Evolutionary conservation across 169 alveolate species (phyloP).

Genomic region (Plasmodium cynomolgi): DNA sequence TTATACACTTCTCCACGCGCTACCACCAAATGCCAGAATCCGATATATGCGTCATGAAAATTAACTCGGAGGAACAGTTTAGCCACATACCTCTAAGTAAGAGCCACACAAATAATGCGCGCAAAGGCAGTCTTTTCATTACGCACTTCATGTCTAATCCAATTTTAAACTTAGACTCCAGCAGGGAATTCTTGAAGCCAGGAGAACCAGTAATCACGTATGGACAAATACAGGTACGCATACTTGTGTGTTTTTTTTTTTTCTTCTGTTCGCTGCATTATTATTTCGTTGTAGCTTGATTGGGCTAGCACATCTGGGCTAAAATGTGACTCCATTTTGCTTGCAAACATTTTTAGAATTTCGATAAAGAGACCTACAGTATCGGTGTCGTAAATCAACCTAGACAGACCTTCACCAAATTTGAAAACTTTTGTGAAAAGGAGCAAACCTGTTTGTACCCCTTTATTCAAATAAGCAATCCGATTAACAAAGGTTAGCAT

Average conservation of each 20-base stretch:
- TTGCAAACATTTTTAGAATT: conserved; percentile 9
- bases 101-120: neutral
- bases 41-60: conserved; percentile 66
- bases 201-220: conserved; percentile 62
- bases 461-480: conserved; percentile 65
- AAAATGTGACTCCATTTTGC: neutral
- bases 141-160: neutral
- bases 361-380: conserved; percentile 55
- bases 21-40: conserved; percentile 12
- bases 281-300: neutral
- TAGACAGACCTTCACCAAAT: conserved; percentile 49
- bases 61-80: conserved; percentile 24
- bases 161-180: conserved; percentile 18
- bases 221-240: conserved; percentile 60
- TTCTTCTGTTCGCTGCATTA: neutral
- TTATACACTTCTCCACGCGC: neutral
- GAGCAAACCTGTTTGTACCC: conserved; percentile 33
- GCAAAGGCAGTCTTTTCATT: neutral
- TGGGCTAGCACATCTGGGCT: neutral
- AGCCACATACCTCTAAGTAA: conserved; percentile 42
- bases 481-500: conserved; percentile 66
- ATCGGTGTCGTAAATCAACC: conserved; percentile 66
- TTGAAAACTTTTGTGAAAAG: conserved; percentile 31
- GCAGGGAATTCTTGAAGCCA: conserved; percentile 23
- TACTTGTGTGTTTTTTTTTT: conserved; percentile 3